Conservation (phyloP, 257 asterid genomes). For the Handroanthus guayacan region DNA sequence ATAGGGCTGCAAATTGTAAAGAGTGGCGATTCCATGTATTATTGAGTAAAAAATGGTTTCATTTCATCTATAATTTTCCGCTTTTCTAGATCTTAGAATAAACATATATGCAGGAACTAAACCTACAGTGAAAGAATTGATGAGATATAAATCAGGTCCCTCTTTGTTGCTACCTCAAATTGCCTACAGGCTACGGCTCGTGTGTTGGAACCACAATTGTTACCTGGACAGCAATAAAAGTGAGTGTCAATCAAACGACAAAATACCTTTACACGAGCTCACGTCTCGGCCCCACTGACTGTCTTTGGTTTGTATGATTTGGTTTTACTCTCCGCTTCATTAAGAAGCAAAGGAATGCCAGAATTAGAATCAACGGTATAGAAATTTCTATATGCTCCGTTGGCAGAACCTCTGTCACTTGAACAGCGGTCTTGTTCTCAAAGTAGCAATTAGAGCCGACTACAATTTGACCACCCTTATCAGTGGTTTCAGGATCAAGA, state of each 20-base stretch:
- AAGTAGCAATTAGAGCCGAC: slow-evolving; percentile 52
- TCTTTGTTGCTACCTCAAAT: not conserved
- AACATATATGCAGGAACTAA: no score
- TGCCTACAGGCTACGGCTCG: not conserved
- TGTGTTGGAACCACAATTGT: not conserved
- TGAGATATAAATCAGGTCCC: not conserved
- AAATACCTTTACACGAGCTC: slow-evolving; percentile 38
- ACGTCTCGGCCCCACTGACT: slow-evolving; percentile 44
- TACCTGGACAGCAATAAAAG: not conserved
- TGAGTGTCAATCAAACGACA: not conserved
- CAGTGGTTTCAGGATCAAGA: slow-evolving; percentile 58
- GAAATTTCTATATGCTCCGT: slow-evolving; percentile 48
- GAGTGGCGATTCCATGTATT: no score
- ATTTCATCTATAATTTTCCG: no score
- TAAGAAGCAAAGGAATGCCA: slow-evolving; percentile 66
- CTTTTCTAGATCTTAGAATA: no score
- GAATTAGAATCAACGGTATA: slow-evolving; percentile 50
- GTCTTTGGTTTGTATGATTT: slow-evolving; percentile 56
- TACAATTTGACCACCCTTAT: slow-evolving; percentile 37
- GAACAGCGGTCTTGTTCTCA: slow-evolving; percentile 39
- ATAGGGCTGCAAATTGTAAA: no score
- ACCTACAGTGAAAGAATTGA: no score
- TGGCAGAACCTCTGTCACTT: slow-evolving; percentile 49
- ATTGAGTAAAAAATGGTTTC: no score
- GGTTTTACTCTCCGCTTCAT: slow-evolving; percentile 64